phyloP scores from a whole-genome alignment of 179 eudicot genomes.

The Gypsophila paniculata region DNA sequence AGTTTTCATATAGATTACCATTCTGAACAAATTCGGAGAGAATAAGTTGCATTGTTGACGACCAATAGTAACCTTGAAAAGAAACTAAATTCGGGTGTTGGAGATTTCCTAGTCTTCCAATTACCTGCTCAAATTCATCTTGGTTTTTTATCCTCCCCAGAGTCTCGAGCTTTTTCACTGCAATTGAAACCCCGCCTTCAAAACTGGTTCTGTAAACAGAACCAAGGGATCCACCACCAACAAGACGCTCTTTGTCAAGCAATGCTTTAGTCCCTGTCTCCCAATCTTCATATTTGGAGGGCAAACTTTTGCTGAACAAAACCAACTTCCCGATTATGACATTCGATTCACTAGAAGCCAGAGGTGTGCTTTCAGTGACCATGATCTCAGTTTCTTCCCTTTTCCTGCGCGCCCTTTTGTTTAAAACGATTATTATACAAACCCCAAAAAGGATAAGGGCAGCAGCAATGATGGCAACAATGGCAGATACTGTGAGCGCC shows the following conservation, averaged over 20 bases:
- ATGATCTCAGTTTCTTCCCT: slow-evolving; percentile 35
- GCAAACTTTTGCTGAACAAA: slow-evolving; percentile 82
- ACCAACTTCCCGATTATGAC: slow-evolving; percentile 82
- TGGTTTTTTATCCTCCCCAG: slow-evolving; percentile 75
- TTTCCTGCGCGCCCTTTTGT: slow-evolving; percentile 56
- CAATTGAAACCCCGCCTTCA: slow-evolving; percentile 72
- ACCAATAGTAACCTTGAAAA: slow-evolving; percentile 93
- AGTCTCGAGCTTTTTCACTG: slow-evolving; percentile 80
- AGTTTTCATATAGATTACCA: slow-evolving; percentile 68
- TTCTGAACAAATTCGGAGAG: slow-evolving; percentile 68
- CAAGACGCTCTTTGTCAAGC: slow-evolving; percentile 71
- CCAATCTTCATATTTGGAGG: slow-evolving; percentile 94
- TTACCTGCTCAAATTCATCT: slow-evolving; percentile 95
- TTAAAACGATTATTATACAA: slow-evolving; percentile 59
- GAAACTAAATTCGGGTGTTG: slow-evolving; percentile 71
- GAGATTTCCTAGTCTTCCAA: slow-evolving; percentile 64
- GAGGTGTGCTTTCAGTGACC: slow-evolving; percentile 64
- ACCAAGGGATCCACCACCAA: slow-evolving; percentile 78
- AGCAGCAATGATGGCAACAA: slow-evolving; percentile 89
- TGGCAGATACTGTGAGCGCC: slow-evolving; percentile 59
- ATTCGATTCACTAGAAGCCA: slow-evolving; percentile 60
- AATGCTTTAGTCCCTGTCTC: slow-evolving; percentile 80
- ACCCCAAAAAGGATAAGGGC: slow-evolving; percentile 68
- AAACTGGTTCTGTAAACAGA: slow-evolving; percentile 75
- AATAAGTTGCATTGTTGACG: slow-evolving; percentile 69